These are phyloP conservation scores for Pseudomonodictys pantanalensis DNA, from an alignment of 495 filamentous ascomycete species.

Conservation along the genomic window DNA sequence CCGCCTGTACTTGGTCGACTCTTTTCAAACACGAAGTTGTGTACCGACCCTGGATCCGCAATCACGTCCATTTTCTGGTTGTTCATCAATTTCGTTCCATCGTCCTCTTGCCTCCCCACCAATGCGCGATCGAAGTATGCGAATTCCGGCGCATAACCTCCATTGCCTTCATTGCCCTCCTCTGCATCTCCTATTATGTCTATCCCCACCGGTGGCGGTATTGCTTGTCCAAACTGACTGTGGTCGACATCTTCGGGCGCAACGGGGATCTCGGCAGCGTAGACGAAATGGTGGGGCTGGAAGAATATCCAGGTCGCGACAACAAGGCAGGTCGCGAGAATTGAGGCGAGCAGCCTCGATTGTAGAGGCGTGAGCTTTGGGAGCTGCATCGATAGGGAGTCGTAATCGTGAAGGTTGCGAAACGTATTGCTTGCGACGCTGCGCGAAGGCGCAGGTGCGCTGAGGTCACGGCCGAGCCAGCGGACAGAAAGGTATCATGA, in stretches of 20 bases:
- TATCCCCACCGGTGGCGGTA: background rate
- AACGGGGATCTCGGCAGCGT: slow-evolving; percentile 53
- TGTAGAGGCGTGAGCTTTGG: slow-evolving; percentile 60
- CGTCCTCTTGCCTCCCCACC: slow-evolving; percentile 57
- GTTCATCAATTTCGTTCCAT: slow-evolving; percentile 54
- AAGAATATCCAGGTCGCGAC: slow-evolving; percentile 56
- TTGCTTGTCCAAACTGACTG: slow-evolving; percentile 38
- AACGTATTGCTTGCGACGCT: slow-evolving; percentile 16
- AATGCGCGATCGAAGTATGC: slow-evolving; percentile 57
- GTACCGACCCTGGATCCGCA: slow-evolving; percentile 55
- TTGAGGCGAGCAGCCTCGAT: slow-evolving; percentile 65
- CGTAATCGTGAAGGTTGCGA: background rate
- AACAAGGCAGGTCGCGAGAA: slow-evolving; percentile 55
- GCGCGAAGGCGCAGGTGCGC: slow-evolving; percentile 24
- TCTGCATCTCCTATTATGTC: slow-evolving; percentile 39
- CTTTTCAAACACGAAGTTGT: slow-evolving; percentile 51
- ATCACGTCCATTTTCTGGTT: slow-evolving; percentile 58
- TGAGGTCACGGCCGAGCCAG: slow-evolving; percentile 1
- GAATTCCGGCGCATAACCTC: slow-evolving; percentile 60
- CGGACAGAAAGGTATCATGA: background rate
- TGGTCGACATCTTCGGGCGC: slow-evolving; percentile 48
- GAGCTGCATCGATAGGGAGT: slow-evolving; percentile 53
- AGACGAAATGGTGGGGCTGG: slow-evolving; percentile 54
- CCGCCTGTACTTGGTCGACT: background rate
- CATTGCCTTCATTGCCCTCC: slow-evolving; percentile 14